phyloP scores from a whole-genome alignment of 805 yeast species.

The Metschnikowia matae region DNA sequence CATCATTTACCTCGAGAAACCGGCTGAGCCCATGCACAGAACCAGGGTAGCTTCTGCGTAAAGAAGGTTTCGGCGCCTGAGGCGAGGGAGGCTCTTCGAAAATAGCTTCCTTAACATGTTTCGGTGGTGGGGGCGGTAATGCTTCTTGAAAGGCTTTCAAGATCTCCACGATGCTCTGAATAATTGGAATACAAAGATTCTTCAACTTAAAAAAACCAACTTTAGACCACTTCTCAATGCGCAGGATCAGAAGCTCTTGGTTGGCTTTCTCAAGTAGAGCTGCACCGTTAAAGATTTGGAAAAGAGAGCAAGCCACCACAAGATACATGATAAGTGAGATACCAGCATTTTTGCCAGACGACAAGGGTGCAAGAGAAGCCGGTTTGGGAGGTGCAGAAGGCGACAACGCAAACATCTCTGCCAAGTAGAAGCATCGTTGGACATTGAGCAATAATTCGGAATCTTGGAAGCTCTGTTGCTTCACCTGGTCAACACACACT shows the following conservation, averaged over 20 bases:
- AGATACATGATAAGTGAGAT: background rate
- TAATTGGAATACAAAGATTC: background rate
- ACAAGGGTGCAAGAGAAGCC: background rate
- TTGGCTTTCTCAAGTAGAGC: background rate
- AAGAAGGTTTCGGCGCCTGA: background rate
- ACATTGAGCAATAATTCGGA: conserved; percentile 8
- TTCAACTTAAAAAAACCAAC: background rate
- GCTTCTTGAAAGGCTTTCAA: background rate
- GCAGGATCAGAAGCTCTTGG: background rate
- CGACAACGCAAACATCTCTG: conserved; percentile 3
- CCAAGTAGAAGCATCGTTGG: conserved; percentile 12
- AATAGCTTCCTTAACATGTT: background rate
- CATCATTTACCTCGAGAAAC: background rate
- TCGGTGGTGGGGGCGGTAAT: background rate
- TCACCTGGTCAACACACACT: conserved; percentile 8
- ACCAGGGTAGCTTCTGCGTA: background rate
- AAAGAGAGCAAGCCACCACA: background rate
- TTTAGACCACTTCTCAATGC: background rate
- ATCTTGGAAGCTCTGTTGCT: conserved; percentile 4
- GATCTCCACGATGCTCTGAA: background rate
- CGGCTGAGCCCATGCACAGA: conserved; percentile 2
- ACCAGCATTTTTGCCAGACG: background rate
- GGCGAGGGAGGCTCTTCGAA: background rate
- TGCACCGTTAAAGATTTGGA: background rate
- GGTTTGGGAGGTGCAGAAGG: background rate